Percentiles rank a stretch among this genome's conserved stretches.
phyloP scores from a whole-genome alignment of 2,329 filamentous ascomycete species.

The Fusarium multiceps region DNA sequence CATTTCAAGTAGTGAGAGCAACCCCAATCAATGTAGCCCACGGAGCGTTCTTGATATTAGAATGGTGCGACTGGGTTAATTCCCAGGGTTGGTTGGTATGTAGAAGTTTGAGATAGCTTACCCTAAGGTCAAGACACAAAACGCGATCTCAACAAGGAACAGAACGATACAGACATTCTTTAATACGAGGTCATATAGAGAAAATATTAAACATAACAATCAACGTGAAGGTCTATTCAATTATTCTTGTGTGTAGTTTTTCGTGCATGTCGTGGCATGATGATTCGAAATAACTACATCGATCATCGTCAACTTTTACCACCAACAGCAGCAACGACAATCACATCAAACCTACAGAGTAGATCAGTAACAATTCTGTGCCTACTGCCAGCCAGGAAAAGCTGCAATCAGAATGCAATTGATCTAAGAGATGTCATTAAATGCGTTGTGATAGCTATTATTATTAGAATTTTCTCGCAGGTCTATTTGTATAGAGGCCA shows the following conservation, averaged over 20 bases:
- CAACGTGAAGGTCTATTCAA: neutral
- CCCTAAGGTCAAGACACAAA: neutral
- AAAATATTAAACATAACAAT: fast-evolving
- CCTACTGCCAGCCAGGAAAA: no score
- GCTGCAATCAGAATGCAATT: no score
- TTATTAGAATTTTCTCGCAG: fast-evolving
- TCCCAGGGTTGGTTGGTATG: neutral
- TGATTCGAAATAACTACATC: fast-evolving
- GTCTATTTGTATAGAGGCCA: fast-evolving
- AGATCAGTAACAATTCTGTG: no score
- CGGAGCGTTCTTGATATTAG: neutral
- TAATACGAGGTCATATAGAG: neutral
- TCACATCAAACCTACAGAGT: no score
- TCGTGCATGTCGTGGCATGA: no score
- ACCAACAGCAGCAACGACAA: no score
- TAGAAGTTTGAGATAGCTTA: neutral
- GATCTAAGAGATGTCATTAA: no score
- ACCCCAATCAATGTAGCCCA: neutral
- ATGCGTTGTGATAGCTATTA: neutral
- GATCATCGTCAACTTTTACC: no score
- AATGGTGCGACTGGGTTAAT: neutral
- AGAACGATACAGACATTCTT: neutral
- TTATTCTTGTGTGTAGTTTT: no score
- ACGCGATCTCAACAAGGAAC: neutral
- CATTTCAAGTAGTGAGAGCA: fast-evolving